Evolutionary conservation across 441 rosid species (phyloP).

Genomic region (Populus tomentosa): DNA sequence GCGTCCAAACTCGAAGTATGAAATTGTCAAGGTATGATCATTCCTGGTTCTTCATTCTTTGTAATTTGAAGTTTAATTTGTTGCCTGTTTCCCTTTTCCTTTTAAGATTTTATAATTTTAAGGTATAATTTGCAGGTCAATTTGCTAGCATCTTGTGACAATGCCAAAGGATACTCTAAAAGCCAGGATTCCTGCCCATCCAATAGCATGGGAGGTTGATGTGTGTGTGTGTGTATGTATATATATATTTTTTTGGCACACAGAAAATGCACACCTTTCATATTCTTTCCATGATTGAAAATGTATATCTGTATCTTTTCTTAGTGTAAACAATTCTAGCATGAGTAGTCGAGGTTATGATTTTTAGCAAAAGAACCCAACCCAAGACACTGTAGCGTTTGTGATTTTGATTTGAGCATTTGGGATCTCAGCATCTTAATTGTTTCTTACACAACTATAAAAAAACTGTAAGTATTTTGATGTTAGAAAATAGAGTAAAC

Average conservation of each 20-base stretch:
- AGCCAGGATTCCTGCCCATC: constrained; percentile 34
- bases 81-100: neutral
- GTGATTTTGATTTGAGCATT: too few relatives aligned
- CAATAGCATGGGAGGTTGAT: constrained; percentile 72
- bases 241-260: too few relatives aligned
- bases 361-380: neutral
- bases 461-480: neutral
- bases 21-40: constrained; percentile 84
- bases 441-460: neutral
- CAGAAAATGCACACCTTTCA: neutral
- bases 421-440: too few relatives aligned
- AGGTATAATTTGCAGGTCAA: constrained; percentile 50
- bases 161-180: constrained; percentile 33
- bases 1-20: constrained; percentile 78
- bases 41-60: neutral
- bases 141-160: constrained; percentile 60
- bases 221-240: neutral
- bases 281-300: neutral
- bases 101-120: neutral
- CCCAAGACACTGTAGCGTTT: too few relatives aligned
- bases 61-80: neutral
- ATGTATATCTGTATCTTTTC: neutral
- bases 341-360: neutral
- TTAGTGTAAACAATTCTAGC: neutral
- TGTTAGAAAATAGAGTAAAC: neutral